Percentiles rank a stretch among this genome's conserved stretches.
Conservation (phyloP, 2,329 filamentous ascomycete species). For the Sporothrix pseudoabietina region DNA sequence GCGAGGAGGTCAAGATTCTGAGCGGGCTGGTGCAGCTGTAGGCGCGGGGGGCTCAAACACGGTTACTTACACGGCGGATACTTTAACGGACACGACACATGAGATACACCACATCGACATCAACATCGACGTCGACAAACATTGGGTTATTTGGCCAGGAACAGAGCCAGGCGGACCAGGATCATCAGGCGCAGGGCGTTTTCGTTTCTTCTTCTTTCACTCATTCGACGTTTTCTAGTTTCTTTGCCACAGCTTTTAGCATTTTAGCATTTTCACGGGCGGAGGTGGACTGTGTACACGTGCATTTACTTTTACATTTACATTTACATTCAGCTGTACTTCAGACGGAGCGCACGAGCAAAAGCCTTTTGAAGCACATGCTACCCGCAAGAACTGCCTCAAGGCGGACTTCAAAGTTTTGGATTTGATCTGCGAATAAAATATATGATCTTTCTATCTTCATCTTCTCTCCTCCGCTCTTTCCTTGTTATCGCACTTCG, state of each 20-base stretch:
- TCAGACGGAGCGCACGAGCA: not conserved
- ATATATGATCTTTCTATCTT: not conserved
- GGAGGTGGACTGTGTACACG: not conserved
- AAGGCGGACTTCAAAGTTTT: not conserved
- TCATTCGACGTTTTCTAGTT: not conserved
- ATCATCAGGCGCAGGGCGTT: slow-evolving; percentile 15
- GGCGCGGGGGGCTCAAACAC: not conserved
- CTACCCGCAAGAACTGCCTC: not conserved
- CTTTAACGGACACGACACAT: not conserved
- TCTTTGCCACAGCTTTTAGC: too few relatives aligned
- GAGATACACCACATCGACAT: not conserved
- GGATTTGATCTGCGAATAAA: not conserved
- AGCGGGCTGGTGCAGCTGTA: slow-evolving; percentile 85
- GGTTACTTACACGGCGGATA: not conserved
- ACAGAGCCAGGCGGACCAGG: slow-evolving; percentile 18
- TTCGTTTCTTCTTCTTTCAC: not conserved
- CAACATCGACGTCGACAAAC: not conserved
- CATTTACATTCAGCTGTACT: not conserved
- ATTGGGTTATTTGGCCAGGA: slow-evolving; percentile 15
- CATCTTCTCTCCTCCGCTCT: not conserved
- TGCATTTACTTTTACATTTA: not conserved
- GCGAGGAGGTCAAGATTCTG: slow-evolving; percentile 86
- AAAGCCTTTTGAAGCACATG: not conserved
- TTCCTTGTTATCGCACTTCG: not conserved
- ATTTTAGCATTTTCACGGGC: slow-evolving; percentile 7